Conservation (phyloP, 75 land plant species). For the Adiantum capillusveneris region DNA sequence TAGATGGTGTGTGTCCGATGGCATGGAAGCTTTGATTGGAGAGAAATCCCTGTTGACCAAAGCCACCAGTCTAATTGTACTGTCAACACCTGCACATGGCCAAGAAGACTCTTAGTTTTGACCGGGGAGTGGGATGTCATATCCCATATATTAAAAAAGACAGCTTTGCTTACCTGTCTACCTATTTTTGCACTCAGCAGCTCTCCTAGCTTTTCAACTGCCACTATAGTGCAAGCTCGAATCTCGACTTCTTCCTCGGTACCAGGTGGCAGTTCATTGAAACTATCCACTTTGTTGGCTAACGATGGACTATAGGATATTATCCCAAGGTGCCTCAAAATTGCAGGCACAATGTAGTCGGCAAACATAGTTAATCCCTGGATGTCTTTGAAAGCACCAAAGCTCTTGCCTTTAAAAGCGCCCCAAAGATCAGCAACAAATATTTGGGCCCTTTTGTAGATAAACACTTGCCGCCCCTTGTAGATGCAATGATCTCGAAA, state of each 20-base stretch:
- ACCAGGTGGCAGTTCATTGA: slow-evolving; percentile 63
- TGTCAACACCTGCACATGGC: background rate
- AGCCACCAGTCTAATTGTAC: slow-evolving; percentile 95
- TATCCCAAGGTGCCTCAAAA: slow-evolving; percentile 74
- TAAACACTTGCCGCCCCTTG: slow-evolving; percentile 89
- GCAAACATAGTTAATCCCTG: slow-evolving; percentile 82
- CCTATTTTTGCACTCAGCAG: slow-evolving; percentile 43
- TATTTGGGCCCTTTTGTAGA: slow-evolving; percentile 97
- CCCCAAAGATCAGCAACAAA: slow-evolving; percentile 97
- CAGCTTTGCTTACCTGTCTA: slow-evolving; percentile 44
- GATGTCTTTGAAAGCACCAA: slow-evolving; percentile 76
- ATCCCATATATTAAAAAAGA: too few species aligned
- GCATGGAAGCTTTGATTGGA: slow-evolving; percentile 39
- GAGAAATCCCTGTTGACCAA: slow-evolving; percentile 73
- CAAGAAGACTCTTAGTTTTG: background rate
- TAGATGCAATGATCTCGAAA: slow-evolving; percentile 88
- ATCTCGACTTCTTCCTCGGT: slow-evolving; percentile 91
- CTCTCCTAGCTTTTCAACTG: slow-evolving; percentile 87
- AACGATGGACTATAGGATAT: slow-evolving; percentile 58
- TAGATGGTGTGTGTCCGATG: slow-evolving; percentile 87
- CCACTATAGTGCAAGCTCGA: slow-evolving; percentile 83
- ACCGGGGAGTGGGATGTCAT: too few species aligned
- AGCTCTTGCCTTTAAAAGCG: slow-evolving; percentile 80
- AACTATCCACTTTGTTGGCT: slow-evolving; percentile 45
- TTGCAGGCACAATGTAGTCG: slow-evolving; percentile 94